These are phyloP conservation scores for Arabis alpina DNA, from an alignment of 345 rosid genomes.

Conservation along the genomic window DNA sequence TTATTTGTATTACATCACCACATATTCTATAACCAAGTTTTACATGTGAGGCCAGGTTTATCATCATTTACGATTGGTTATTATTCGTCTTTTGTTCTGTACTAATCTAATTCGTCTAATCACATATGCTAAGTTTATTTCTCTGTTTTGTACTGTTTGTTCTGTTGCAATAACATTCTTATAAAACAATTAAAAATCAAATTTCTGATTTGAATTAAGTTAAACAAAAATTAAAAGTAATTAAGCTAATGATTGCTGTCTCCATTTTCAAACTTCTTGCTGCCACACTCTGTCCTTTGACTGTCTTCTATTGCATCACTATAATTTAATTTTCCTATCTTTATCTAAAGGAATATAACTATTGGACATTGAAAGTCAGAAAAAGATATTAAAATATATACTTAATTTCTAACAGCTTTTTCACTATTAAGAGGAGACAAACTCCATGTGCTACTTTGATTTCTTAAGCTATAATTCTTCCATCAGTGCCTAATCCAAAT, in stretches of 20 bases:
- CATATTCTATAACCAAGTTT: neutral
- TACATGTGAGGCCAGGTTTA: neutral
- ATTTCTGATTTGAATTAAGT: conserved; percentile 15
- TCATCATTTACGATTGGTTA: neutral
- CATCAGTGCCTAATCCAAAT: conserved; percentile 37
- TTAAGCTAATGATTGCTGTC: conserved; percentile 49
- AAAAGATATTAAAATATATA: neutral
- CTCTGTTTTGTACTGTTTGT: conserved; percentile 12
- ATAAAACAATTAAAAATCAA: conserved; percentile 17
- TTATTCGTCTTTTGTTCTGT: neutral
- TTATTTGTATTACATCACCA: neutral
- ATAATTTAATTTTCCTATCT: conserved; percentile 15
- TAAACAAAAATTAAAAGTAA: conserved; percentile 21
- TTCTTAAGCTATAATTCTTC: conserved; percentile 40
- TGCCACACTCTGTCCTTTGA: conserved; percentile 44
- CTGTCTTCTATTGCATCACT: conserved; percentile 34
- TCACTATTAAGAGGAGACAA: conserved; percentile 39
- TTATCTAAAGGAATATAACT: conserved; percentile 33
- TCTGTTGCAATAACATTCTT: conserved; percentile 2
- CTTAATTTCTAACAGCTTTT: conserved; percentile 28
- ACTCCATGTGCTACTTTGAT: conserved; percentile 45
- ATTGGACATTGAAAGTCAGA: conserved; percentile 42
- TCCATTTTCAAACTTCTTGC: conserved; percentile 44
- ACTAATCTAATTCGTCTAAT: neutral
- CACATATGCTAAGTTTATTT: neutral